These are phyloP conservation scores for Amaranthus tricolor DNA, from an alignment of 179 eudicot species.

Conservation along the genomic window DNA sequence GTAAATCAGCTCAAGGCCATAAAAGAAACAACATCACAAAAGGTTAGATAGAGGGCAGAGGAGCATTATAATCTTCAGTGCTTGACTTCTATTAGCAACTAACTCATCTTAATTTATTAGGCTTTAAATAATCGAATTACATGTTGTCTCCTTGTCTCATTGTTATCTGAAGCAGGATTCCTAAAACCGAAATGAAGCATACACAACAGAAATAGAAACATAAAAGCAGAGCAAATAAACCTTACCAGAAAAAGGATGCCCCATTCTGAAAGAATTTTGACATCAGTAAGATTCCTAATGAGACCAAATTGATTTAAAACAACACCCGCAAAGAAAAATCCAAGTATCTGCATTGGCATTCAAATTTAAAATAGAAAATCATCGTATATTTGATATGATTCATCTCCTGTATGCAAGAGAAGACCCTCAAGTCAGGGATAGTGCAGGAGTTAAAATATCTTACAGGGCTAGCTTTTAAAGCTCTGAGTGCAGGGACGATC, in stretches of 20 bases:
- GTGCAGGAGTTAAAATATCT: constrained; percentile 15
- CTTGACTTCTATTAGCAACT: not conserved
- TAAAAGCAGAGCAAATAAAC: constrained; percentile 12
- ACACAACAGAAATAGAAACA: not conserved
- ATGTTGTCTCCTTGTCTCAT: not conserved
- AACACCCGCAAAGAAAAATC: constrained; percentile 96
- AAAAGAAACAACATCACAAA: not conserved
- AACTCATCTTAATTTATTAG: not conserved
- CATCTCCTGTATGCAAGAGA: constrained; percentile 39
- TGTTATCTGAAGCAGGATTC: not conserved
- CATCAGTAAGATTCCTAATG: constrained; percentile 92
- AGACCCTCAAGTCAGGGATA: constrained; percentile 6
- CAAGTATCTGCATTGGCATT: constrained; percentile 67
- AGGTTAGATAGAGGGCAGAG: not conserved
- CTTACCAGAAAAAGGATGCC: constrained; percentile 96
- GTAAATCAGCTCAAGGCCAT: constrained; percentile 6
- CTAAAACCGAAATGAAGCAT: not conserved
- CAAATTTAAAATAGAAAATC: no score
- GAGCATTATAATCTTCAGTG: not conserved
- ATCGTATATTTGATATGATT: no score
- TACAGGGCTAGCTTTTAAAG: constrained; percentile 91
- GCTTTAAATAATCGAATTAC: not conserved
- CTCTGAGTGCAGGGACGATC: constrained; percentile 82
- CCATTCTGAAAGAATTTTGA: constrained; percentile 96
- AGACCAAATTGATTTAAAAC: constrained; percentile 91